Conservation (phyloP, 257 asterid species). For the Scutellaria galericulata region DNA sequence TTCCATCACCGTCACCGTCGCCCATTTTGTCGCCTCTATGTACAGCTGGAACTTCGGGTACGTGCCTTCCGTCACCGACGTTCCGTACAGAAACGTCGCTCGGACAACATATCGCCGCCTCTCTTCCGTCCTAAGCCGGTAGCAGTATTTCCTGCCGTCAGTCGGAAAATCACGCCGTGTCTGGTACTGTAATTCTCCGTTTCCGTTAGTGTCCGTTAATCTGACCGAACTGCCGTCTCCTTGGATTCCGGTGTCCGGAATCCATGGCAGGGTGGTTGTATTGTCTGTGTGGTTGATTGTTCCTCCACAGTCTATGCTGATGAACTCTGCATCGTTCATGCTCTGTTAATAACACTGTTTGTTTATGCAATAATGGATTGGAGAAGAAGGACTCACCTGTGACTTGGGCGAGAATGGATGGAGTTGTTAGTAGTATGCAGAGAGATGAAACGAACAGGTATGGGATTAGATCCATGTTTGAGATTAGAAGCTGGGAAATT, state of each 20-base stretch:
- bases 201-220: conserved; percentile 45
- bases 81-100: conserved; percentile 81
- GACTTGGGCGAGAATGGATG: conserved; percentile 65
- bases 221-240: conserved; percentile 55
- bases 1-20: conserved; percentile 77
- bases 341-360: not conserved
- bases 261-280: conserved; percentile 76
- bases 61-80: conserved; percentile 52
- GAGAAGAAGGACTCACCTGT: conserved; percentile 56
- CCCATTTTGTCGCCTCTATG: conserved; percentile 89
- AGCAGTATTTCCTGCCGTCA: conserved; percentile 77
- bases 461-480: conserved; percentile 56
- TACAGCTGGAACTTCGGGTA: conserved; percentile 90
- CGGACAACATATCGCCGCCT: conserved; percentile 81
- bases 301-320: conserved; percentile 93
- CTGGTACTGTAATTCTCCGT: conserved; percentile 50
- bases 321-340: conserved; percentile 70
- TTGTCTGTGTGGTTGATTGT: conserved; percentile 64
- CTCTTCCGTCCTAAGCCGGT: conserved; percentile 65
- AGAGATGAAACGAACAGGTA: conserved; percentile 41
- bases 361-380: not conserved
- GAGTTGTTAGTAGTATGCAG: conserved; percentile 39
- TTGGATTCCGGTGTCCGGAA: conserved; percentile 57
- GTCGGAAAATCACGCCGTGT: conserved; percentile 78
- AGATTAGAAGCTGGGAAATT: conserved; percentile 40